A percentile compares a stretch with the other conserved stretches of the same genome.
Evolutionary conservation across 306 rosid genomes (phyloP).

Genomic region (Mucuna pruriens): DNA sequence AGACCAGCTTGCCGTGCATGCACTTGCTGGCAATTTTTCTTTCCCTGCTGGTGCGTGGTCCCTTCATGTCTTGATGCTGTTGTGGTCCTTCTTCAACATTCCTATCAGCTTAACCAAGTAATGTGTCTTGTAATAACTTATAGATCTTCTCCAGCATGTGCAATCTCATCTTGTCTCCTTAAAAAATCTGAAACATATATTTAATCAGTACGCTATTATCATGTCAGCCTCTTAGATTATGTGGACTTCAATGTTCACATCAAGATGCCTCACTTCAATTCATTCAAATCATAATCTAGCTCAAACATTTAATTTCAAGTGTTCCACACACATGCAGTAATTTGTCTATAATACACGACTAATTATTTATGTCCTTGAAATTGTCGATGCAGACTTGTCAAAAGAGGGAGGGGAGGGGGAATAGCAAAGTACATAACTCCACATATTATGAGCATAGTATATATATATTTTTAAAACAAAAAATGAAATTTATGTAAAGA

Average conservation of each 20-base stretch:
- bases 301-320: constrained; percentile 17
- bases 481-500: neutral
- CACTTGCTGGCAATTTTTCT: constrained; percentile 39
- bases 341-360: neutral
- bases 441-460: neutral
- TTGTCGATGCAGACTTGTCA: neutral
- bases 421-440: neutral
- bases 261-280: neutral
- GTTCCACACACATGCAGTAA: neutral
- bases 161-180: constrained; percentile 44
- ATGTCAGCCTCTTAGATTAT: constrained; percentile 25
- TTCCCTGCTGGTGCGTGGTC: constrained; percentile 35
- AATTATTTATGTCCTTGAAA: neutral
- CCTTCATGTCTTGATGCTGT: constrained; percentile 36
- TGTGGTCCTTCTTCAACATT: constrained; percentile 49
- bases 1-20: constrained; percentile 33
- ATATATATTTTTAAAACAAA: neutral
- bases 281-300: too few species aligned
- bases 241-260: constrained; percentile 1
- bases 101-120: neutral
- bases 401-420: neutral
- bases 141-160: constrained; percentile 34
- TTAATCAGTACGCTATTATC: constrained; percentile 23
- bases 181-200: constrained; percentile 38
- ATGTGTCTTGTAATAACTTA: constrained; percentile 20